Conservation (phyloP, 371 early-diverging fungal genomes). For the Parasitella parasitica region DNA sequence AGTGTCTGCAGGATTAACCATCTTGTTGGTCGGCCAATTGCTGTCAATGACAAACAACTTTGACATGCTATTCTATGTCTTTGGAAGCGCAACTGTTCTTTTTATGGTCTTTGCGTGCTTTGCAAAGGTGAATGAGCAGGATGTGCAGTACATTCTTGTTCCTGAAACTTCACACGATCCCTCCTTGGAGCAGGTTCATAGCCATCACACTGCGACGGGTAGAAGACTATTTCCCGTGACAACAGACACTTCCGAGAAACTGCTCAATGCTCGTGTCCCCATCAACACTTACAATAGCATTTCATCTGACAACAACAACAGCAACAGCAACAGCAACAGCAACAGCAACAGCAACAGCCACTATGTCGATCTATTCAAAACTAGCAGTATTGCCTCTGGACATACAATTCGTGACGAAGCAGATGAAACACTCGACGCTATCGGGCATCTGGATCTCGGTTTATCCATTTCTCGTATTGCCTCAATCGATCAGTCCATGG, state of each 20-base stretch:
- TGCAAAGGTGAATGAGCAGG: background rate
- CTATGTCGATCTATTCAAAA: slow-evolving; percentile 24
- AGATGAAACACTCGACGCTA: slow-evolving; percentile 28
- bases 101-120: slow-evolving; percentile 24
- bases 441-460: slow-evolving; percentile 26
- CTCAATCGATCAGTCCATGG: slow-evolving; percentile 34
- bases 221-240: background rate
- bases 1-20: slow-evolving; percentile 38
- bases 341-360: slow-evolving; percentile 13
- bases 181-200: background rate
- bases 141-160: background rate
- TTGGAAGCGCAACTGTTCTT: slow-evolving; percentile 23
- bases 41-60: slow-evolving; percentile 27
- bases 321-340: slow-evolving; percentile 10
- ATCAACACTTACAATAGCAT: slow-evolving; percentile 18
- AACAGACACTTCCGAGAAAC: slow-evolving; percentile 12
- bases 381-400: slow-evolving; percentile 19
- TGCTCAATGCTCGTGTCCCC: background rate
- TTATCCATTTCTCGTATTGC: slow-evolving; percentile 36
- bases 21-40: slow-evolving; percentile 37
- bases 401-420: slow-evolving; percentile 40
- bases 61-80: slow-evolving; percentile 37
- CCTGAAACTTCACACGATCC: background rate
- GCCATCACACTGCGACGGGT: background rate
- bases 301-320: background rate